Evolutionary conservation across 495 filamentous ascomycete species (phyloP), one percentile per base, ranked within the genome.

Genomic region (Trichocladium uniseriatum): DNA sequence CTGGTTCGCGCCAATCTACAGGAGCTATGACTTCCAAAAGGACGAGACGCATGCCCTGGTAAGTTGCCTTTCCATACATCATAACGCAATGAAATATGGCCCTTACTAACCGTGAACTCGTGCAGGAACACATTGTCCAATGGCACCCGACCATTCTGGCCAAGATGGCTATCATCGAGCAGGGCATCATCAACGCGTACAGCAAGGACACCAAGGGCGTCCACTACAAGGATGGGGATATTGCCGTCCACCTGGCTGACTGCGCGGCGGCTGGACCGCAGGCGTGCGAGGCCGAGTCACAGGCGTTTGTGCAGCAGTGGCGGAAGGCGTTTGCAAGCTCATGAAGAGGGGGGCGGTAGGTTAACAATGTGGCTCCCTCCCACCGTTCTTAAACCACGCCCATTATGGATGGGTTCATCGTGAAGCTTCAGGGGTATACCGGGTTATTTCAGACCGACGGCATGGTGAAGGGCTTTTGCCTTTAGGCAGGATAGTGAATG

Each of bases 141-240:
- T 99, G 94, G 94, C 94, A 99, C 63, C 89, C 92, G n/a, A 99
- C 92, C 0, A 87, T 97, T 45, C 76, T 99, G 16, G 84, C 89
- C 18, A 87, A 87, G 57, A 67, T 95, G 46, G 89, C 85, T 1
- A 69, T 99, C 11, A 69, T 99, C 16, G 88, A 89, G 3, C 91
- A 97, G 68, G 76, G 81, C 16, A 69, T 75, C 32, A 66, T 99
- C 58, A 94, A 94, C 63, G 73, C 88, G 4, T 95, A 94, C 62
- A 65, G 60, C 38, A 65, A 63, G 28, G 57, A 38, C 19, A 54
- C 56, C 7, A 45, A 63, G 31, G 71, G 71, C 3, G 69, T 65
- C 21, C 73, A 78, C 57, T 90, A 86, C 65, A 72, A 79, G 57
- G 86, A 94, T n/a, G 94, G 87, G 0, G 92, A 99, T 57, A 82